phyloP scores from a whole-genome alignment of 192 early-diverging fungal genomes.

The Entrophospora sp. region DNA sequence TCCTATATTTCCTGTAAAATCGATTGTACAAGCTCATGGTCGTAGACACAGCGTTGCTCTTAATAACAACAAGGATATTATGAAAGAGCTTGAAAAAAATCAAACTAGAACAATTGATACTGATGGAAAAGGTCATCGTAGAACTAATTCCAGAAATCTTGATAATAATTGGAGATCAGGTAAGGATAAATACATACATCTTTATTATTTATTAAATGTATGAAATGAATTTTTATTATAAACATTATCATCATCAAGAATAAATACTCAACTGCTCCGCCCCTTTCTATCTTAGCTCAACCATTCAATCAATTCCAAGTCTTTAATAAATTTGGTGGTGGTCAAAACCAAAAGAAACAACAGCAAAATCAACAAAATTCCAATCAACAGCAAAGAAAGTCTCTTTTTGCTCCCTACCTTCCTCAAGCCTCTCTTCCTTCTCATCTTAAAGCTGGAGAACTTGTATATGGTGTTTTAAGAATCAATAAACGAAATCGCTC shows the following conservation, averaged over 20 bases:
- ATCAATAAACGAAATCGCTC: conserved; percentile 77
- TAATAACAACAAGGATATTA: conserved; percentile 18
- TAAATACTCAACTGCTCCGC: conserved; percentile 15
- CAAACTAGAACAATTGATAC: neutral
- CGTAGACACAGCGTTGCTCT: conserved; percentile 21
- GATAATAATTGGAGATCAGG: conserved; percentile 32
- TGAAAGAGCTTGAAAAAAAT: conserved; percentile 17
- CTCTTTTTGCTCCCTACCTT: conserved; percentile 46
- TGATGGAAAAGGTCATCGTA: conserved; percentile 20
- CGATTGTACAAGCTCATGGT: neutral
- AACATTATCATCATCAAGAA: too few species aligned
- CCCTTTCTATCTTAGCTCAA: conserved; percentile 6
- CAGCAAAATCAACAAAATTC: conserved; percentile 18
- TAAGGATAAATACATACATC: neutral
- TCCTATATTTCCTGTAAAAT: neutral
- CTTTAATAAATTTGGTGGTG: conserved; percentile 6
- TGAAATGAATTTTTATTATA: neutral
- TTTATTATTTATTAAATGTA: neutral
- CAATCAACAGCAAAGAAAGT: conserved; percentile 40
- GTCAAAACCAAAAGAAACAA: conserved; percentile 7
- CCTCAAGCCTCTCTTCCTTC: conserved; percentile 47
- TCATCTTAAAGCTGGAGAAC: conserved; percentile 35
- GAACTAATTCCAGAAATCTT: conserved; percentile 33
- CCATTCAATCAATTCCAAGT: neutral
- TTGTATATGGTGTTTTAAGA: conserved; percentile 70